Base-by-base conservation (phyloP, 2,329 filamentous ascomycete genomes). In the Monosporascus sp. region DNA sequence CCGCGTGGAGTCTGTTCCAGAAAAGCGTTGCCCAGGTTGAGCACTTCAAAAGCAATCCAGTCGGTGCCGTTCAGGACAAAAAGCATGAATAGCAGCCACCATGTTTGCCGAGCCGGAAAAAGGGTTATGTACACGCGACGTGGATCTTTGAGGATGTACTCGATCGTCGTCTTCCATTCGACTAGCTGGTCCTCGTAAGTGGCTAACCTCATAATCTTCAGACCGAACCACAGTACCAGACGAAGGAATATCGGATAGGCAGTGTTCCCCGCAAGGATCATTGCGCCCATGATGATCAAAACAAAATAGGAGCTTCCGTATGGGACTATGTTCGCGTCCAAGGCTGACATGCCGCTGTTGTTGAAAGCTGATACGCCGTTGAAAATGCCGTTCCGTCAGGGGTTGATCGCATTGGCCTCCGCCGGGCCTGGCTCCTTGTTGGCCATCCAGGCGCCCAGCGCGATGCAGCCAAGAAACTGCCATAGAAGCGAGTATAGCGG, bases 301-400 rank as follows among this genome's bases (percentile, higher is more conserved):
- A 80, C 74, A 54, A 78, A 80, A 57, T 76, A 75, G 1, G 74
- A 71, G 35, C 72, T 72, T 53, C 81, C 78, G 54, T 85, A 87
- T 0, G 81, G 80, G 3, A 80, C 72, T 72, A 89, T 85, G 62
- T 86, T 87, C 41, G 79, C 77, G 64, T 88, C 84, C 14, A 88
- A 70, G 37, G 88, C 72, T 20, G 79, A 81, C 83, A 89, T 86
- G 41, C 85, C 85, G n/a, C 78, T 84, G 59, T 88, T 88, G 68
- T 87, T 87, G 68, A 88, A 89, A 0, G 85, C 85, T 18, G 82
- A 86, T 5, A 83, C 78, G 2, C 81, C 82, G 56, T 86, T 84
- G 70, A 88, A 89, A 45, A 83, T 78, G 41, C 85, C 85, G 2
- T 83, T 73, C 85, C 85, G 88, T 81, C 82, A 87, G 37, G 85